A percentile compares a stretch with the other conserved stretches of the same genome.
These are phyloP conservation scores for Aspergillus clavatus DNA, from an alignment of 2,329 filamentous ascomycete species.

Conservation along the genomic window DNA sequence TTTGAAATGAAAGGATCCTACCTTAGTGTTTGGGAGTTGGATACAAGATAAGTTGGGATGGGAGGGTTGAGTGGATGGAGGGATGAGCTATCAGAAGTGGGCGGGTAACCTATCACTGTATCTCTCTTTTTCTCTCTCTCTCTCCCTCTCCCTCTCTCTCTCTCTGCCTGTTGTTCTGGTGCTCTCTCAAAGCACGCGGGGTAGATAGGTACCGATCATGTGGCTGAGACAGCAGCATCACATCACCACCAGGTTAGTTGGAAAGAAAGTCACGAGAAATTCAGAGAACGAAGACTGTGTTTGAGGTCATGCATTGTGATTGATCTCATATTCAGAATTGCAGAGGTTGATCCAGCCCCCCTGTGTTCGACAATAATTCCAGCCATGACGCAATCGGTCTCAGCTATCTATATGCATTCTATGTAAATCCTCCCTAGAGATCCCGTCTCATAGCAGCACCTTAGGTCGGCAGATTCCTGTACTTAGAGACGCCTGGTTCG, in stretches of 20 bases:
- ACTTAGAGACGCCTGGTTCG: too few relatives aligned
- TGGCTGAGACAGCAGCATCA: constrained; percentile 13
- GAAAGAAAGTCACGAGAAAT: background rate
- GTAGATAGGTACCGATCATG: constrained; percentile 14
- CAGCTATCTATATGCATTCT: background rate
- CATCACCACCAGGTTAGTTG: constrained; percentile 5
- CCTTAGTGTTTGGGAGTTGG: background rate
- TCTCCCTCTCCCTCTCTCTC: too few relatives aligned
- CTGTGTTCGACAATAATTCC: background rate
- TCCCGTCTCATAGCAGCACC: too few relatives aligned
- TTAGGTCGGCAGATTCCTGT: too few relatives aligned
- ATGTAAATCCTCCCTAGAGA: too few relatives aligned
- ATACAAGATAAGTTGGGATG: too few relatives aligned
- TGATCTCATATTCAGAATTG: background rate
- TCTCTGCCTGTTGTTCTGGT: background rate
- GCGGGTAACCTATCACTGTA: background rate
- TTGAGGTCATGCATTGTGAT: background rate
- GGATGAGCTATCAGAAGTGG: constrained; percentile 1
- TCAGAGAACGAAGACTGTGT: background rate
- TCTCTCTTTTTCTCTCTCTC: too few relatives aligned
- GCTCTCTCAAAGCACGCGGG: constrained; percentile 17
- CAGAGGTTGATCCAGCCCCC: background rate
- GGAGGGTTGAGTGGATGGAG: background rate
- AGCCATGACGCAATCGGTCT: background rate
- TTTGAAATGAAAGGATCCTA: too few relatives aligned